phyloP scores from a whole-genome alignment of 1,284 basidiomycete genomes.

The Fistulinella cinereoalba region DNA sequence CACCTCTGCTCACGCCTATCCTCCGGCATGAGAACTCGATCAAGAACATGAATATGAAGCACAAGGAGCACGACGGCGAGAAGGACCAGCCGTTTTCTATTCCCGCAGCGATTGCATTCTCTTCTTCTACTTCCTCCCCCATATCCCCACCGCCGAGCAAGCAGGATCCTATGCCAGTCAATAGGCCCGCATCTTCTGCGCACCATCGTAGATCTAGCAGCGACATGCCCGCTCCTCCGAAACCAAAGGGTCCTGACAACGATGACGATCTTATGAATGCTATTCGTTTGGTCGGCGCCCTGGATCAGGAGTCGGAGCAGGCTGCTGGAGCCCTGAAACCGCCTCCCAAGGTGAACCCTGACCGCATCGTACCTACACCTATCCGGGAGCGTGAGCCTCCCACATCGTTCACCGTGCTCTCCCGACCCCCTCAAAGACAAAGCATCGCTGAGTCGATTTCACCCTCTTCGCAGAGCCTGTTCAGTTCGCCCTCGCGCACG shows the following conservation, averaged over 20 bases:
- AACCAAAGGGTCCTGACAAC: slow-evolving; percentile 11
- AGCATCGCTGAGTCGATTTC: slow-evolving; percentile 21
- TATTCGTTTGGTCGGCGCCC: slow-evolving; percentile 29
- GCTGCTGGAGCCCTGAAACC: not conserved
- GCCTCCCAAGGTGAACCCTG: slow-evolving; percentile 6
- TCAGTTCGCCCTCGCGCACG: not conserved
- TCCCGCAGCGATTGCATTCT: slow-evolving; percentile 25
- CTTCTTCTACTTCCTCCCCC: slow-evolving; percentile 19
- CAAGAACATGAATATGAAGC: slow-evolving; percentile 14
- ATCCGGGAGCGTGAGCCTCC: slow-evolving; percentile 60
- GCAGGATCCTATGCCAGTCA: slow-evolving; percentile 1
- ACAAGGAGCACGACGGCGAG: slow-evolving; percentile 19
- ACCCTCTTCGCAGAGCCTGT: slow-evolving; percentile 5
- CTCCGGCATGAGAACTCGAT: slow-evolving; percentile 29
- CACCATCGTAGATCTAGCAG: slow-evolving; percentile 17
- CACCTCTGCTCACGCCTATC: slow-evolving; percentile 30
- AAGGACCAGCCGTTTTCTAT: slow-evolving; percentile 34
- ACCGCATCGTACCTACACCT: slow-evolving; percentile 57
- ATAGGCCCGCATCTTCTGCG: slow-evolving; percentile 1
- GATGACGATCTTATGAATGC: slow-evolving; percentile 35
- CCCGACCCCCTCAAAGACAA: slow-evolving; percentile 48
- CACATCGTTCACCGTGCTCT: slow-evolving; percentile 66
- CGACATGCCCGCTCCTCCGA: slow-evolving; percentile 12
- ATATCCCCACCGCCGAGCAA: slow-evolving; percentile 14
- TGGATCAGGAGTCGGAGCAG: slow-evolving; percentile 24